These are phyloP conservation scores for Crucibulum laeve DNA, from an alignment of 768 basidiomycete genomes.

Conservation along the genomic window DNA sequence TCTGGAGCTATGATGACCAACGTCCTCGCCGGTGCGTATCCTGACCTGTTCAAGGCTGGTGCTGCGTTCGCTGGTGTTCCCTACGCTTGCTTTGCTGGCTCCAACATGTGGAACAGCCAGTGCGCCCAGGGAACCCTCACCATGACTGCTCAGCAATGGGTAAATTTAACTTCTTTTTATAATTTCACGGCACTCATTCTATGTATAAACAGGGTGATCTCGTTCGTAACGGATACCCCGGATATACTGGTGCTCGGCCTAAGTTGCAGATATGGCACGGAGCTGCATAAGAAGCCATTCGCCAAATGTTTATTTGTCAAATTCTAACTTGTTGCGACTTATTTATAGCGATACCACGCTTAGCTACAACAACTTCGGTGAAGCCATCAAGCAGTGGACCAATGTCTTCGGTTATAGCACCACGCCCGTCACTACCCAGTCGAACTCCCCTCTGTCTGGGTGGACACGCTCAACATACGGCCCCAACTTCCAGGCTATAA, in stretches of 20 bases:
- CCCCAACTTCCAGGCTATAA: conserved; percentile 44
- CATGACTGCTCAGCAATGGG: conserved; percentile 44
- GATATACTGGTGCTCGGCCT: conserved; percentile 45
- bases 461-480: conserved; percentile 48
- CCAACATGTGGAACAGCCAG: conserved; percentile 40
- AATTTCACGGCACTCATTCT: background rate
- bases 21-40: conserved; percentile 49
- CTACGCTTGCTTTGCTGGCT: conserved; percentile 48
- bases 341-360: conserved; percentile 44
- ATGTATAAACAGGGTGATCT: conserved; percentile 32
- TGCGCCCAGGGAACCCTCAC: conserved; percentile 42
- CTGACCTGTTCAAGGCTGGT: conserved; percentile 47
- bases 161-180: conserved; percentile 9
- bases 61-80: conserved; percentile 49
- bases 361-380: conserved; percentile 43
- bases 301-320: background rate
- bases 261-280: conserved; percentile 55
- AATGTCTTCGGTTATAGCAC: conserved; percentile 43
- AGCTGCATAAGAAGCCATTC: conserved; percentile 24
- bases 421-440: conserved; percentile 32
- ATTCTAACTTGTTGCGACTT: background rate
- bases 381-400: conserved; percentile 54
- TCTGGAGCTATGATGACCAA: conserved; percentile 63
- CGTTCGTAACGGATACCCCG: conserved; percentile 43
- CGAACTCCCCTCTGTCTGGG: conserved; percentile 37